Conservation (phyloP, 2,329 filamentous ascomycete genomes). For the Epichloe uncinata region DNA sequence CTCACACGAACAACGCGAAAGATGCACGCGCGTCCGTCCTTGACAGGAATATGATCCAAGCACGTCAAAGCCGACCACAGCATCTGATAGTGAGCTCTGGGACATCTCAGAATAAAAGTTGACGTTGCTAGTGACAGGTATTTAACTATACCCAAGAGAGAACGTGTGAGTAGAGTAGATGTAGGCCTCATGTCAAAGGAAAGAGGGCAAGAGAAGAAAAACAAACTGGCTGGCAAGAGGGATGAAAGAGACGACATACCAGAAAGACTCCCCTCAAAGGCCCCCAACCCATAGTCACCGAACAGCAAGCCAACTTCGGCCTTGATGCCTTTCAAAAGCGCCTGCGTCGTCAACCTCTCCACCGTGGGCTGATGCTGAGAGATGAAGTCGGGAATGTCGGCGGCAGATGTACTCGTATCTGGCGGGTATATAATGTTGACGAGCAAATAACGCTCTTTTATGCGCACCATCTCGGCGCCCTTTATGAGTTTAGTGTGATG, state of each 20-base stretch:
- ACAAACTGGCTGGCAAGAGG: background rate
- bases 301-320: constrained; percentile 60
- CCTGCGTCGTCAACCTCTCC: constrained; percentile 51
- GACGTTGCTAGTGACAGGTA: constrained; percentile 88
- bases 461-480: constrained; percentile 60
- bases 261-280: constrained; percentile 53
- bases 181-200: constrained; percentile 1
- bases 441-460: constrained; percentile 94
- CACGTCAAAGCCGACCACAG: constrained; percentile 84
- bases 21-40: constrained; percentile 52
- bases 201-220: background rate
- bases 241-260: constrained; percentile 31
- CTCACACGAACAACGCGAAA: constrained; percentile 78
- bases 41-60: constrained; percentile 54
- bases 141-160: constrained; percentile 48
- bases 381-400: constrained; percentile 45
- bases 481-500: background rate
- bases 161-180: background rate
- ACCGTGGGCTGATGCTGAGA: constrained; percentile 69
- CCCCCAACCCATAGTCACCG: constrained; percentile 78
- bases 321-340: constrained; percentile 56
- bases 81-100: constrained; percentile 69
- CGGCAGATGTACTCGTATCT: constrained; percentile 23
- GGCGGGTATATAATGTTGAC: constrained; percentile 83
- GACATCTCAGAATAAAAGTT: constrained; percentile 79